Conservation (phyloP, 345 rosid species). For the Citrus mangshanensis region DNA sequence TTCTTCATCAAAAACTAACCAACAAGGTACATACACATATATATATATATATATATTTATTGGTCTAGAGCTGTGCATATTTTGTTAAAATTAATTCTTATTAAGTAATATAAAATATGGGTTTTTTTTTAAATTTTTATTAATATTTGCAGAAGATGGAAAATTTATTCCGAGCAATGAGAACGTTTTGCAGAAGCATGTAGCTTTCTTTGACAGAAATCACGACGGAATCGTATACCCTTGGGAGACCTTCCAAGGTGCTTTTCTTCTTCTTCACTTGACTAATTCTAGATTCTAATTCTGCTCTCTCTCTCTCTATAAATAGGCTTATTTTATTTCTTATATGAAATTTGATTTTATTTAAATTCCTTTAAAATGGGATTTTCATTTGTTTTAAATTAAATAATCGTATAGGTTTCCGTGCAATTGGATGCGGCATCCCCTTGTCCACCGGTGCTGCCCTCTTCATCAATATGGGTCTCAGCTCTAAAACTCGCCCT, state of each 20-base stretch:
- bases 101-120: background rate
- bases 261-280: background rate
- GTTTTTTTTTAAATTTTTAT: background rate
- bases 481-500: constrained; percentile 60
- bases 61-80: background rate
- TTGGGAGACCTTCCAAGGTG: constrained; percentile 75
- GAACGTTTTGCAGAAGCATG: constrained; percentile 68
- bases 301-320: too few relatives aligned
- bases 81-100: background rate
- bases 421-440: constrained; percentile 58
- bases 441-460: constrained; percentile 29
- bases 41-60: too few relatives aligned
- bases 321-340: background rate
- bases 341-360: background rate
- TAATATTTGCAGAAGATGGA: constrained; percentile 6
- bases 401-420: constrained; percentile 34
- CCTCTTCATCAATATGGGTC: constrained; percentile 39
- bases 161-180: constrained; percentile 22
- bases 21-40: background rate
- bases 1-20: constrained; percentile 6
- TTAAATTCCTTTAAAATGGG: background rate
- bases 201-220: constrained; percentile 74
- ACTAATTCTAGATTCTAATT: too few relatives aligned
- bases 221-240: constrained; percentile 77
- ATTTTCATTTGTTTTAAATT: background rate